Evolutionary conservation across 257 asterid genomes (phyloP).

Genomic region (Marsdenia floribunda): DNA sequence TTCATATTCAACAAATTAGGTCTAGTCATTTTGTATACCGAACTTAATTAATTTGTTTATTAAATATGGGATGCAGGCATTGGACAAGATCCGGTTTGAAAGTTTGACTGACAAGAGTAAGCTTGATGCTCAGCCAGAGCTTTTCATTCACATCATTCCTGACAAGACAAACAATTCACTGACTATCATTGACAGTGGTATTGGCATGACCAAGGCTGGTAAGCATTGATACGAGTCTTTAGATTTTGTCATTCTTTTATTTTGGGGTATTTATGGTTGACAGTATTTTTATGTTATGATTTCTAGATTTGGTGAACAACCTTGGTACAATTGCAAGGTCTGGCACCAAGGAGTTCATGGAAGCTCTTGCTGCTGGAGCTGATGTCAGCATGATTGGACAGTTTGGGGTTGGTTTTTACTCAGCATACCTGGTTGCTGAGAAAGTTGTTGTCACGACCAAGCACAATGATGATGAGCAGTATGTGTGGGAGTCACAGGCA

Average conservation of each 20-base stretch:
- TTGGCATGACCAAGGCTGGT: constrained; percentile 69
- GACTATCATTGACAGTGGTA: constrained; percentile 49
- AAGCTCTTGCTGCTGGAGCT: constrained; percentile 61
- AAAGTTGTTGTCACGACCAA: constrained; percentile 48
- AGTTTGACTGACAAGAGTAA: constrained; percentile 58
- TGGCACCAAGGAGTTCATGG: constrained; percentile 65
- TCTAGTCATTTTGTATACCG: neutral
- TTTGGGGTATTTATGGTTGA: no score
- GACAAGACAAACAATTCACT: constrained; percentile 47
- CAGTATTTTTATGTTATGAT: neutral
- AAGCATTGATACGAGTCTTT: constrained; percentile 2
- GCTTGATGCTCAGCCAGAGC: constrained; percentile 57
- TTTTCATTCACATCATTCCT: constrained; percentile 50
- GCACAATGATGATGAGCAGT: constrained; percentile 62
- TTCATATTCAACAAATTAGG: no score
- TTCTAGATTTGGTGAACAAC: constrained; percentile 51
- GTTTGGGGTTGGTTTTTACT: constrained; percentile 62
- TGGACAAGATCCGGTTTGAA: constrained; percentile 57
- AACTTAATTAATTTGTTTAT: no score
- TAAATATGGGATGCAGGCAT: constrained; percentile 21
- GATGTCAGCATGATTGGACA: constrained; percentile 68
- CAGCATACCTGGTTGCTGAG: constrained; percentile 54
- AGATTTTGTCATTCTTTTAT: neutral
- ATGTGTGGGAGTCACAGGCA: constrained; percentile 60
- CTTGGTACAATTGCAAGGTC: constrained; percentile 62